Base-by-base conservation (phyloP, 768 basidiomycete species). In the Phylloporus sp. region DNA sequence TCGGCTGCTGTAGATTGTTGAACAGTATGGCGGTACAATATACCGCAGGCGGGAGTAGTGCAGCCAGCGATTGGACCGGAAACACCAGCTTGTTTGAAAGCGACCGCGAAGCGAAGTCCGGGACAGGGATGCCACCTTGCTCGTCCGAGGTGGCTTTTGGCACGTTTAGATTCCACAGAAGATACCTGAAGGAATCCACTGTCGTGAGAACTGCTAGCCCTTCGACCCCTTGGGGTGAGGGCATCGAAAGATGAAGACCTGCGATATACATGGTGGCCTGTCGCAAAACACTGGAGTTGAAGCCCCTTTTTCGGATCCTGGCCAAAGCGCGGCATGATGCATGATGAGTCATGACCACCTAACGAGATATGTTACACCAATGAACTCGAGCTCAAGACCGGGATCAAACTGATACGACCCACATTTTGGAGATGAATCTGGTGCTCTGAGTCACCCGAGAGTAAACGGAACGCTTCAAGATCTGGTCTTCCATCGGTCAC, bases 1-100 rank as follows among this genome's bases (percentile, higher is more conserved):
- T 49, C 5, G 72, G 71, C 55, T 72, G 72, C 24, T 62, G 54
- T 35, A 75, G 57, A 9, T 59, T 52, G 47, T 70, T 72, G 23
- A 62, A 32, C 6, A 51, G 49, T n/a, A 72, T 59, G 8, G 57
- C 55, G 11, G 48, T 36, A 22, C 67, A 60, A 47, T 70, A 73
- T 4, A 65, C 50, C 1, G 58, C 49, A 16, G 72, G 69, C 26
- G 68, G 59, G 36, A 63, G 34, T 36, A 65, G 24, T 13, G 52
- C 42, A 0, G 65, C 55, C 9, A 63, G 28, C 8, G 54, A 60
- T 38, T 70, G 70, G 24, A 67, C 29, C 5, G 68, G 66, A 15
- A 64, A 50, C 23, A 69, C 41, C 54, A 69, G n/a, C 47, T 59
- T 65, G 31, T 61, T 65, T 49, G 60, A n/a, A 59, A 62, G 20